Evolutionary conservation across 2,329 filamentous ascomycete genomes (phyloP), one percentile per base, ranked within the genome.

Genomic region (Thielaviopsis musarum): DNA sequence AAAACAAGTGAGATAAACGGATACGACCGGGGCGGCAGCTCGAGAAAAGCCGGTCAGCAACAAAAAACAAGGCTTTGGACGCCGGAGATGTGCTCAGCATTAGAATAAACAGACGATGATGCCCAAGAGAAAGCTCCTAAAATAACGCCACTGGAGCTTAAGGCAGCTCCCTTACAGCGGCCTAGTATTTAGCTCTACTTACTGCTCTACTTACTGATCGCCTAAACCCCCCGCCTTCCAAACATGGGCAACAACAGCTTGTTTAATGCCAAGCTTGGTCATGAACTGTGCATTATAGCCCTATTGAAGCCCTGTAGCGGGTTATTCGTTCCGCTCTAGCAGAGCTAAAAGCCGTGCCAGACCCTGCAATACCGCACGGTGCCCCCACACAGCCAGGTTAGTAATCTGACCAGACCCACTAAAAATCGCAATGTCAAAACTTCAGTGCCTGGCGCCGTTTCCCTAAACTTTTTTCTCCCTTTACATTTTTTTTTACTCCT

Each of bases 401-500:
- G 41, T 57, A 51, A 57, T 51, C 55, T 19, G 19, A n/a, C 5
- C 21, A 53, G 60, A 28, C 57, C 60, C 60, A 61, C 60, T 61
- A 38, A 61, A 59, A 61, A 53, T 56, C 38, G 52, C 28, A 30
- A 52, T 48, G 30, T 61, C 57, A 61, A 61, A 61, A 61, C 57
- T 59, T 59, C 45, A 48, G 48, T 15, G 45, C 17, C 49, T 54
- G 38, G 53, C 19, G 22, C 51, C n/a, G 30, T 21, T 12, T n/a
- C 21, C 49, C 13, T 24, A 22, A 24, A 24, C 49, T 56, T 56
- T 17, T 45, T 56, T 30, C n/a, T 45, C 22, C 19, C 51, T 59
- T 54, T 59, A 57, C 48, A 56, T 59, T 61, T 63, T 63, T 62
- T 45, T 61, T 57, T 54, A n/a, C 51, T 61, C 54, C 57, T 62